Evolutionary conservation across 1,284 basidiomycete species (phyloP), one percentile per base, ranked within the genome.

Genomic region (Rugosomyces carneus): DNA sequence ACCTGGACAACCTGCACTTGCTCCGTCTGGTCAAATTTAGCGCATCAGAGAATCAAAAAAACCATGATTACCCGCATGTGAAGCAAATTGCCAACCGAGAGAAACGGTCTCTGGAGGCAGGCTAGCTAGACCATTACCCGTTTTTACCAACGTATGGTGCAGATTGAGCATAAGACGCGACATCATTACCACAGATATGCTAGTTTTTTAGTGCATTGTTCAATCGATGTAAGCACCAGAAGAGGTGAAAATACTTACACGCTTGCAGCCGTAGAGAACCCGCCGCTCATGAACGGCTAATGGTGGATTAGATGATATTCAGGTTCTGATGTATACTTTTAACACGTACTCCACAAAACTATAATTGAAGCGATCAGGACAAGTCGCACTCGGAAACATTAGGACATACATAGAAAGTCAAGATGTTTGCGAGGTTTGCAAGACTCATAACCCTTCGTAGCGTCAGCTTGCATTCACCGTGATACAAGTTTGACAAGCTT

Each of bases 1-100:
- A 18, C 54, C 59, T 41, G 62, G 60, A 18, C 62, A 60, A 15
- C 57, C 56, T 31, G 48, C 57, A 16, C 58, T 64, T 26, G 60
- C 47, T 18, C 56, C 60, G 9, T 65, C 66, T 6, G 64, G 64
- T 16, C 66, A 67, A 41, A 44, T 67, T 35, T 67, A 57, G 47
- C 48, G 21, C 26, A 15, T 29, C 23, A 42, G 32, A 52, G 35
- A 18, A 38, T 29, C 7, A 42, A 44, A 46, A 44, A 24, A 45
- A 42, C 3, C 21, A 7, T 23, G 21, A 7, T 23, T 23, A 4
- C 4, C 21, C 3, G 21, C 4, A 23, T 3, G 21, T 23, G 21
- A 7, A 23, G 21, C 21, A 23, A 23, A 23, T 23, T 23, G 21
- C 21, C 21, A 23, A 23, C 21, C 21, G 21, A 23, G 21, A 23